phyloP scores from a whole-genome alignment of 495 filamentous ascomycete genomes.

The Penicillium alfredii region DNA sequence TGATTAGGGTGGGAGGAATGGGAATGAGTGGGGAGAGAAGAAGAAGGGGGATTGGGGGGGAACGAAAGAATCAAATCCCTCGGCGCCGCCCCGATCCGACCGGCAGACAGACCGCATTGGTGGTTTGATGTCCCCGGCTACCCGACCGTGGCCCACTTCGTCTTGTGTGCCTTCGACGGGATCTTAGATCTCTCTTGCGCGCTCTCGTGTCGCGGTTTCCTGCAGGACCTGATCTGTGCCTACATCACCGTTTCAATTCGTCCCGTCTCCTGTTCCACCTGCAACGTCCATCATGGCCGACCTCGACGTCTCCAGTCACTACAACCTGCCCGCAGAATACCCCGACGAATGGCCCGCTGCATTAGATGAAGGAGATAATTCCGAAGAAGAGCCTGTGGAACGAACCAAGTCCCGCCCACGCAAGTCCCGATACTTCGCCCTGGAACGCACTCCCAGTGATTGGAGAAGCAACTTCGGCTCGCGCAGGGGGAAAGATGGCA shows the following conservation, averaged over 20 bases:
- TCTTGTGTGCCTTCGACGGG: too few relatives aligned
- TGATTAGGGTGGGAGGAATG: conserved; percentile 19
- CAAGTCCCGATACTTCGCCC: conserved; percentile 75
- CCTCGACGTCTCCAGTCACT: conserved; percentile 76
- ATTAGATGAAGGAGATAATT: conserved; percentile 65
- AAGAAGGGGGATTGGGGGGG: conserved; percentile 16
- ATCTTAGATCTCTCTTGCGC: too few relatives aligned
- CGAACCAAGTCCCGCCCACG: conserved; percentile 50
- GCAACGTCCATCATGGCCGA: conserved; percentile 49
- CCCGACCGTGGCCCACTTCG: too few relatives aligned
- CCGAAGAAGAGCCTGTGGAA: conserved; percentile 55
- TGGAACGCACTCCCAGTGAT: conserved; percentile 66
- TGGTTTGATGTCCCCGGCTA: conserved; percentile 22
- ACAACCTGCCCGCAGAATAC: conserved; percentile 73
- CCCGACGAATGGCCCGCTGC: conserved; percentile 84
- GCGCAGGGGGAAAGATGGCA: conserved; percentile 57
- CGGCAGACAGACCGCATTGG: conserved; percentile 29
- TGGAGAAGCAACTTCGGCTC: conserved; percentile 62
- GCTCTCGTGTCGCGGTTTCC: conserved; percentile 3
- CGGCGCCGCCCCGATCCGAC: conserved; percentile 40
- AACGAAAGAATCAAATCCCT: conserved; percentile 26
- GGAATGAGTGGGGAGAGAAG: conserved; percentile 24
- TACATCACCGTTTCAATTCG: conserved; percentile 8
- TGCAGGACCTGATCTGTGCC: conserved; percentile 1
- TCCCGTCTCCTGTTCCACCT: conserved; percentile 7